phyloP scores from a whole-genome alignment of 2,329 filamentous ascomycete genomes.

The Calonectria montana region DNA sequence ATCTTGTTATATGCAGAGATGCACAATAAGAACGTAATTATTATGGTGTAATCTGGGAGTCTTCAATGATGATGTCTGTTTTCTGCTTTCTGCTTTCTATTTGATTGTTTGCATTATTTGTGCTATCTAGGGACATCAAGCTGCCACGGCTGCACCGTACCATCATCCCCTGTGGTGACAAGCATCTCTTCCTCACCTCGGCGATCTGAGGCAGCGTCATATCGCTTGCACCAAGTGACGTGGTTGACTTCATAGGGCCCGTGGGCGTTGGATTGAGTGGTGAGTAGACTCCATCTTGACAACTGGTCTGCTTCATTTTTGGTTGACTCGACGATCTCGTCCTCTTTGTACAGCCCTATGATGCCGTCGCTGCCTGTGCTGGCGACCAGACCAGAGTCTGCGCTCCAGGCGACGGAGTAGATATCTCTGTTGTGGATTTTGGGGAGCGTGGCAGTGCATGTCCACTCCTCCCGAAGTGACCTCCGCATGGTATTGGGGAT shows the following conservation, averaged over 20 bases:
- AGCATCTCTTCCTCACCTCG: conserved; percentile 81
- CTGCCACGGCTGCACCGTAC: conserved; percentile 86
- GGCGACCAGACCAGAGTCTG: conserved; percentile 79
- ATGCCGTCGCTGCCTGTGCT: conserved; percentile 89
- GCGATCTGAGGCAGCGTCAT: conserved; percentile 70
- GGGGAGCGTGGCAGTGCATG: conserved; percentile 80
- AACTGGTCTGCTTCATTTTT: conserved; percentile 18
- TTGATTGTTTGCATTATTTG: conserved; percentile 22
- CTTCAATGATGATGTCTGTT: background rate
- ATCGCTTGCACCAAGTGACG: conserved; percentile 85
- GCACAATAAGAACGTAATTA: background rate
- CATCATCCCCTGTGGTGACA: conserved; percentile 92
- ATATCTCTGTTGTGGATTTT: conserved; percentile 81
- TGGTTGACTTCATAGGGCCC: conserved; percentile 97
- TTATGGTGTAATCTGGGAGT: background rate
- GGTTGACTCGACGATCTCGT: conserved; percentile 25
- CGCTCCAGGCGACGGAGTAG: conserved; percentile 89
- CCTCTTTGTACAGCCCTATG: conserved; percentile 82
- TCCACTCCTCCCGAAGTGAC: conserved; percentile 84
- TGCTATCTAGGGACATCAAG: conserved; percentile 48
- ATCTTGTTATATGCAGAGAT: background rate
- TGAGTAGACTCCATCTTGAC: conserved; percentile 78
- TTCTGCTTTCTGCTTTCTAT: conserved; percentile 8
- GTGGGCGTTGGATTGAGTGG: conserved; percentile 79
- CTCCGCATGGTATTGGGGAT: conserved; percentile 93